These are phyloP conservation scores for Petunia secreta DNA, from an alignment of 257 asterid genomes.

Conservation along the genomic window DNA sequence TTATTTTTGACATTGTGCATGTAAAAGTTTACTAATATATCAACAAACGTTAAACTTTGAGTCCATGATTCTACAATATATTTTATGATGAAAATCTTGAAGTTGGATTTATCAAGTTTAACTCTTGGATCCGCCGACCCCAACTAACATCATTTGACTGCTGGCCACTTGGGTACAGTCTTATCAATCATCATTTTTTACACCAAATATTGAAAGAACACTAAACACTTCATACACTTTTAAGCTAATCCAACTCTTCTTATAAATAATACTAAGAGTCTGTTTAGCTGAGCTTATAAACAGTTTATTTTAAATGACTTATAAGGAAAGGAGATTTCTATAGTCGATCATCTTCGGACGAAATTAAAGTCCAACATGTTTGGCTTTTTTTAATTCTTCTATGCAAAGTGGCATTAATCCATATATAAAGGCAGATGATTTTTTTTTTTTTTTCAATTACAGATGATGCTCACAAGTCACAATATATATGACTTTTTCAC, in stretches of 20 bases:
- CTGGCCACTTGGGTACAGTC: no score
- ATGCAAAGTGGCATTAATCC: neutral
- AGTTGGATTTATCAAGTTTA: no score
- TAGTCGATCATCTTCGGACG: neutral
- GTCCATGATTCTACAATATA: no score
- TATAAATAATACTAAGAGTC: neutral
- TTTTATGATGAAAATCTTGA: no score
- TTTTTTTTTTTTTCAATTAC: neutral
- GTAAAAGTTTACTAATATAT: no score
- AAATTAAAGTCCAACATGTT: neutral
- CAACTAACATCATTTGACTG: no score
- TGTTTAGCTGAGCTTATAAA: no score
- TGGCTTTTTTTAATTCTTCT: neutral
- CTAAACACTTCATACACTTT: neutral
- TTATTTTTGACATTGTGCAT: no score
- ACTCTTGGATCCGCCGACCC: no score
- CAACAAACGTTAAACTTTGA: no score
- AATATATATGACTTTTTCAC: neutral
- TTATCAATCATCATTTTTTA: constrained; percentile 3
- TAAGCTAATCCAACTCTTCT: neutral
- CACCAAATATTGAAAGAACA: constrained; percentile 2
- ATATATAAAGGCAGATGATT: no score
- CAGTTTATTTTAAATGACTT: no score
- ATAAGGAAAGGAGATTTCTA: neutral
- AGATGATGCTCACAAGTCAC: neutral